phyloP scores from a whole-genome alignment of 805 yeast genomes.

The Kurtzmaniella cleridarum region DNA sequence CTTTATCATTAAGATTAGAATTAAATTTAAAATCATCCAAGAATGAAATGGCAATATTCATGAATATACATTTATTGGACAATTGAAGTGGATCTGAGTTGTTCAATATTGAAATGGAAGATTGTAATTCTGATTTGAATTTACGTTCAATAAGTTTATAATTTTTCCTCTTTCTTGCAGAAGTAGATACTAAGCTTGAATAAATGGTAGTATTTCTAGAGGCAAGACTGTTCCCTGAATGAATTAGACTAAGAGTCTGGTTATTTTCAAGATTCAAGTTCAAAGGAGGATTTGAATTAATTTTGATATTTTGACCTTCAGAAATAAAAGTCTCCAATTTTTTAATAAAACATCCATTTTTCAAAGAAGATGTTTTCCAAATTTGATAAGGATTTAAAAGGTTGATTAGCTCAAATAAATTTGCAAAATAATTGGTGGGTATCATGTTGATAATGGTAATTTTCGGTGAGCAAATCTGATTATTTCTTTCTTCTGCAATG shows the following conservation, averaged over 20 bases:
- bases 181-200: constrained; percentile 16
- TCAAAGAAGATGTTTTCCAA: constrained; percentile 34
- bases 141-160: constrained; percentile 24
- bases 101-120: constrained; percentile 14
- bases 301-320: constrained; percentile 12
- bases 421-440: constrained; percentile 35
- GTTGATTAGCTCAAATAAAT: constrained; percentile 32
- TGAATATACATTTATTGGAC: constrained; percentile 18
- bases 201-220: constrained; percentile 11
- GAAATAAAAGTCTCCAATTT: constrained; percentile 25
- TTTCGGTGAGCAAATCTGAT: constrained; percentile 14
- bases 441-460: constrained; percentile 33
- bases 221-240: not conserved
- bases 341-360: constrained; percentile 16
- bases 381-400: constrained; percentile 29
- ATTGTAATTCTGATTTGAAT: constrained; percentile 24
- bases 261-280: not conserved
- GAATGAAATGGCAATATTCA: constrained; percentile 13
- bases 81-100: constrained; percentile 25
- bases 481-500: constrained; percentile 1
- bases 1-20: constrained; percentile 2
- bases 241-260: not conserved
- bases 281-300: constrained; percentile 1
- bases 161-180: constrained; percentile 12
- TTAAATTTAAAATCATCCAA: constrained; percentile 7